These are phyloP conservation scores for Leptographium lundbergii DNA, from an alignment of 2,329 filamentous ascomycete genomes.

Conservation along the genomic window DNA sequence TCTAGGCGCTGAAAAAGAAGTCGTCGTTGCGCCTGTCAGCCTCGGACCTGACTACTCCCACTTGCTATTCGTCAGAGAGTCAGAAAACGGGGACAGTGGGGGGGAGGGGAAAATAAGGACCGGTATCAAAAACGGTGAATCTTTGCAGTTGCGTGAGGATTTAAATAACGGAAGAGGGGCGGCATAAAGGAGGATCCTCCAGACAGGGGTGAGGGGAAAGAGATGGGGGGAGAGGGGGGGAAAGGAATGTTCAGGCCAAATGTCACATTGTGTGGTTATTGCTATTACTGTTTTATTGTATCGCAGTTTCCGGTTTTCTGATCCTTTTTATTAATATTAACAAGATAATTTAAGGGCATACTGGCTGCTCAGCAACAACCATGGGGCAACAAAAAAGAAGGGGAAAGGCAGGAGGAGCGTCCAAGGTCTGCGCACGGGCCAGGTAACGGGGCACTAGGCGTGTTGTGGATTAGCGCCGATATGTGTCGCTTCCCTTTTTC, in stretches of 20 bases:
- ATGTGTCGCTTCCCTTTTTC: conserved; percentile 8
- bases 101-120: neutral
- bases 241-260: neutral
- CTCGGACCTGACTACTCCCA: neutral
- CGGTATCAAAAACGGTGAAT: neutral
- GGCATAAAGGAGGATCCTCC: neutral
- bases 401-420: conserved; percentile 6
- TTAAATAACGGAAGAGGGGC: neutral
- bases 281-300: neutral
- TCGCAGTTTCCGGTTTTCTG: neutral
- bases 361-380: neutral
- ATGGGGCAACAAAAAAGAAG: neutral
- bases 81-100: conserved; percentile 1
- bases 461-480: conserved; percentile 6
- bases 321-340: neutral
- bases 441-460: conserved; percentile 9
- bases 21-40: neutral
- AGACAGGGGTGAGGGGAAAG: neutral
- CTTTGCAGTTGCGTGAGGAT: neutral
- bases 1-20: neutral
- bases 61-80: neutral
- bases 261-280: neutral
- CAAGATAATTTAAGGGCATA: neutral
- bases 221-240: neutral
- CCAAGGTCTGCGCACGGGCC: conserved; percentile 9